phyloP scores from a whole-genome alignment of 108 stramenopile species.

The Bacterosira constricta region DNA sequence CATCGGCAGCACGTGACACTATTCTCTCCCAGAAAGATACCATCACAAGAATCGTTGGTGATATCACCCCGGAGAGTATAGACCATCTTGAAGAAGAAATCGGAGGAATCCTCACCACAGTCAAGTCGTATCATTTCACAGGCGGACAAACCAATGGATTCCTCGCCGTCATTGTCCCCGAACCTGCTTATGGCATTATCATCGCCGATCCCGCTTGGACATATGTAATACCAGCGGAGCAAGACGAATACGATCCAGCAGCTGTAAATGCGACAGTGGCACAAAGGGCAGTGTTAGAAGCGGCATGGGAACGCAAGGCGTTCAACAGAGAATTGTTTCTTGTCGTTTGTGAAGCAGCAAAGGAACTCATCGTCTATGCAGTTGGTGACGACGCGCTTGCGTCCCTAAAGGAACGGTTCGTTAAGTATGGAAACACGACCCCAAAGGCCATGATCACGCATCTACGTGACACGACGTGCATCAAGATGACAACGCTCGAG shows the following conservation, averaged over 20 bases:
- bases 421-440: neutral
- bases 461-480: neutral
- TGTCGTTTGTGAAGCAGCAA: neutral
- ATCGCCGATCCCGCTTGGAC: neutral
- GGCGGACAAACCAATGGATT: neutral
- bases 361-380: neutral
- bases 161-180: neutral
- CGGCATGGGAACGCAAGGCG: neutral
- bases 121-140: neutral
- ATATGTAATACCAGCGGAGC: neutral
- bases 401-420: neutral
- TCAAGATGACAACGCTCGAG: constrained; percentile 1
- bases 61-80: neutral
- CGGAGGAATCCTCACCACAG: neutral
- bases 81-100: neutral
- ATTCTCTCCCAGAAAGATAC: neutral
- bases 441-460: neutral
- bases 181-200: neutral
- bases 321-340: neutral
- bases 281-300: neutral
- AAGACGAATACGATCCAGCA: neutral
- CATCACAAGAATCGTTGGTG: neutral
- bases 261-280: neutral
- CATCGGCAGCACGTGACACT: no score
- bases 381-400: neutral